Evolutionary conservation across 495 filamentous ascomycete species (phyloP), one percentile per base, ranked within the genome.

Genomic region (Aspergillus coremiiformis): DNA sequence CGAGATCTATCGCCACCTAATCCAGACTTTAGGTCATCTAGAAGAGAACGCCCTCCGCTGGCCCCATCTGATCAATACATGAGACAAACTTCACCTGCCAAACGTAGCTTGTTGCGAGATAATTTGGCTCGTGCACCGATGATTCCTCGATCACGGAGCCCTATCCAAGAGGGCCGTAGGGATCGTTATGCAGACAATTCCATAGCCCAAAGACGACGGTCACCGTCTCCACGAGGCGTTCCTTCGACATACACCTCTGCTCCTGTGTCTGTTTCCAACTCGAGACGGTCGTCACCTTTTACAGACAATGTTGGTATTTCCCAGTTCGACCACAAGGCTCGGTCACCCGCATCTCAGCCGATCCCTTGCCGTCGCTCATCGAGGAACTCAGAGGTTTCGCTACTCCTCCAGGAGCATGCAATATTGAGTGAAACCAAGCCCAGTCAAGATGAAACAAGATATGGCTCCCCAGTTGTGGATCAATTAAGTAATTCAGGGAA

Each of bases 261-360:
- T 3, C 58, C 58, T 23, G 59, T 52, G n/a, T 75, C 72, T n/a
- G 58, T 57, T 26, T 57, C 70, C 3, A 70, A 69, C 35, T 75
- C 69, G 39, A 66, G 66, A 48, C 59, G 66, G 29, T 69, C 70
- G n/a, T 72, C 70, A 12, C 68, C 69, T 17, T 54, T 59, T 37
- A 51, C 55, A 33, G 70, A 73, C 14, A 58, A 51, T 19, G 22
- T 47, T 15, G 62, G 59, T 50, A 20, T 58, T 11, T 39, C 54
- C 33, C 35, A 57, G 7, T 55, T 49, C 20, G 57, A 58, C 15
- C 54, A 52, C 20, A 58, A 56, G 37, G 56, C 48, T 49, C 66
- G 59, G 33, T 71, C 69, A 20, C 67, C 69, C 9, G 49, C 53
- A 21, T 41, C 53, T 42, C 52, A 52, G 46, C 26, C 43, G 27